phyloP scores from a whole-genome alignment of 1,139 yeast genomes.

The Tardiomyces depauwii region DNA sequence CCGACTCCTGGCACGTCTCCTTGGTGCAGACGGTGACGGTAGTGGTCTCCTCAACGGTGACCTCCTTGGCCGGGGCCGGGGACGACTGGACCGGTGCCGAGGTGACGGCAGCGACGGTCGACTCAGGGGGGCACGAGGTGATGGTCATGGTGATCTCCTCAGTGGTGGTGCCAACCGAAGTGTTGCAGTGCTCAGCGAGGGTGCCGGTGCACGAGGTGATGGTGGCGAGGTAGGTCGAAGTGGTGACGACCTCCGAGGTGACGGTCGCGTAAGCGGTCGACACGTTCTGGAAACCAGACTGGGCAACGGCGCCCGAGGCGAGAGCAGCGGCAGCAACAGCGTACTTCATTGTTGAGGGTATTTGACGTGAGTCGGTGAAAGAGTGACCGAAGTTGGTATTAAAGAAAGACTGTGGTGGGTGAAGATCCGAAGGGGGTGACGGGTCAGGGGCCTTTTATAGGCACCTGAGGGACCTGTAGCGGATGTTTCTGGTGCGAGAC shows the following conservation, averaged over 20 bases:
- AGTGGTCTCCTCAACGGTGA: slow-evolving; percentile 2
- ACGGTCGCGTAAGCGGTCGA: not conserved
- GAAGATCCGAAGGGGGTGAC: not conserved
- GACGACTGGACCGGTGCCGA: slow-evolving; percentile 9
- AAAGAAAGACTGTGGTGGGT: slow-evolving; percentile 3
- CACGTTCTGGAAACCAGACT: slow-evolving; percentile 1
- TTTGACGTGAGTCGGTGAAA: not conserved
- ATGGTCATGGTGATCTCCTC: slow-evolving; percentile 8
- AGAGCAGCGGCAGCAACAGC: slow-evolving; percentile 7
- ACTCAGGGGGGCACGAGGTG: slow-evolving; percentile 10
- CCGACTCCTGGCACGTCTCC: slow-evolving; percentile 11
- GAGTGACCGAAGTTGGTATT: slow-evolving; percentile 1
- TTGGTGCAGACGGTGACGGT: slow-evolving; percentile 15
- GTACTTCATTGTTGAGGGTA: slow-evolving; percentile 1
- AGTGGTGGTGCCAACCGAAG: slow-evolving; percentile 8
- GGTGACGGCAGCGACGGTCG: slow-evolving; percentile 9
- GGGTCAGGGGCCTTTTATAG: not conserved
- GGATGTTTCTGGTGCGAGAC: not conserved
- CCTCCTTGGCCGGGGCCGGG: slow-evolving; percentile 6
- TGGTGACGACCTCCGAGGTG: slow-evolving; percentile 1
- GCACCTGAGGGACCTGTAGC: not conserved
- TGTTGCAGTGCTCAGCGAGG: slow-evolving; percentile 2
- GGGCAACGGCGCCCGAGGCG: slow-evolving; percentile 10
- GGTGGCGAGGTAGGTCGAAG: slow-evolving; percentile 7
- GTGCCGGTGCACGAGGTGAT: slow-evolving; percentile 5